Percentiles rank a stretch among this genome's conserved stretches.
Evolutionary conservation across 495 filamentous ascomycete species (phyloP).

Genomic region (Parachaetomium inaequale): DNA sequence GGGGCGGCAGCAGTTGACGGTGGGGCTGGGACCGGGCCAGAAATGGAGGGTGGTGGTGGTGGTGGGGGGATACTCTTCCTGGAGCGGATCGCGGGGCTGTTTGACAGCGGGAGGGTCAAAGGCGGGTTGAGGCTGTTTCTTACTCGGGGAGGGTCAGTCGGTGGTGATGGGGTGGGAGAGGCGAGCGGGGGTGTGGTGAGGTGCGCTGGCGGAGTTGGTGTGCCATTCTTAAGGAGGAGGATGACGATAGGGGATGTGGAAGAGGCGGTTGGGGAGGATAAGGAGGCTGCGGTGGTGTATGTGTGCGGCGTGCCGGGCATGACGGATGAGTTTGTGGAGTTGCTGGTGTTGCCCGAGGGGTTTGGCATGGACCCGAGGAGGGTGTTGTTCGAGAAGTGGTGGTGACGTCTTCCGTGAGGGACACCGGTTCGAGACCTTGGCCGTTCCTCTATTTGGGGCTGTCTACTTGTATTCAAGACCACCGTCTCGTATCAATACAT

Average conservation of each 20-base stretch:
- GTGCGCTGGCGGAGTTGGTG: slow-evolving; percentile 21
- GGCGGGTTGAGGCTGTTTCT: slow-evolving; percentile 38
- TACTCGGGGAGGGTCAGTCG: slow-evolving; percentile 18
- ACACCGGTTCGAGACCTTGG: too few species aligned
- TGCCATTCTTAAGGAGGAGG: slow-evolving; percentile 45
- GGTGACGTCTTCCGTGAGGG: slow-evolving; percentile 45
- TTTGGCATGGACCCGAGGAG: slow-evolving; percentile 53
- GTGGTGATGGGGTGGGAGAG: not conserved
- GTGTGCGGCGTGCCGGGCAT: slow-evolving; percentile 75
- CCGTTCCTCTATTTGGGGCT: too few species aligned
- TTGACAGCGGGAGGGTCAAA: slow-evolving; percentile 27
- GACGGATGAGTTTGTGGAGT: slow-evolving; percentile 74
- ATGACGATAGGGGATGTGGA: slow-evolving; percentile 52
- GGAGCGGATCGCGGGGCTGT: slow-evolving; percentile 37
- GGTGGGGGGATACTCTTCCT: slow-evolving; percentile 42
- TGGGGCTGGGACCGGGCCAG: too few species aligned
- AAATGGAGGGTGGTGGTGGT: not conserved
- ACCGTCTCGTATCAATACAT: not conserved
- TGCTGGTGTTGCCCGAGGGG: slow-evolving; percentile 40
- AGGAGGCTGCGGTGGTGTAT: slow-evolving; percentile 59
- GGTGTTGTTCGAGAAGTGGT: slow-evolving; percentile 85
- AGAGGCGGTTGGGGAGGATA: slow-evolving; percentile 45
- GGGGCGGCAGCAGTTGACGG: too few species aligned
- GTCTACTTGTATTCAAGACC: too few species aligned
- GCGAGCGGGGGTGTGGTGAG: slow-evolving; percentile 19